phyloP scores from a whole-genome alignment of 768 basidiomycete genomes.

The Naganishia onofrii region DNA sequence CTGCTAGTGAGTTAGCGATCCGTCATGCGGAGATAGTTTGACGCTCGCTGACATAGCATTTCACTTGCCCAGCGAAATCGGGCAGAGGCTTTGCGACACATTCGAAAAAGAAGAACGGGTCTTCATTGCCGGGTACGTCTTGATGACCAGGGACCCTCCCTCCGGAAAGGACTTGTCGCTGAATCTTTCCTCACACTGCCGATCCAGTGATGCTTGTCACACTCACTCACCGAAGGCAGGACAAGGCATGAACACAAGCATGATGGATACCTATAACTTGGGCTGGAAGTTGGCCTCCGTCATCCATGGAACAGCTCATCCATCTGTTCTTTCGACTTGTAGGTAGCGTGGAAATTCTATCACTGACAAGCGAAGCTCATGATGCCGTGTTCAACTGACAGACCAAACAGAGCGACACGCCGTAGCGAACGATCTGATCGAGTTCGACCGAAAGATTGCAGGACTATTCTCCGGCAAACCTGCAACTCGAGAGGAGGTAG shows the following conservation, averaged over 20 bases:
- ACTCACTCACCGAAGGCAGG: constrained; percentile 37
- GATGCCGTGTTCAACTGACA: not conserved
- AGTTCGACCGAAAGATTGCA: constrained; percentile 67
- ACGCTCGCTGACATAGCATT: not conserved
- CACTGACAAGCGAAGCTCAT: not conserved
- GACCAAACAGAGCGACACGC: constrained; percentile 60
- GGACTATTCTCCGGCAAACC: constrained; percentile 69
- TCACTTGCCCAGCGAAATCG: constrained; percentile 31
- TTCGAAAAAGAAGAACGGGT: constrained; percentile 34
- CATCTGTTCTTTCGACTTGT: constrained; percentile 38
- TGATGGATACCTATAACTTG: constrained; percentile 69
- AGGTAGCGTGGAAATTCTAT: not conserved
- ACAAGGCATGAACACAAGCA: constrained; percentile 38
- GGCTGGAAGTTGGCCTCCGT: constrained; percentile 66
- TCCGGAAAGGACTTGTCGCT: not conserved
- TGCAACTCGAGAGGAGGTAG: constrained; percentile 44
- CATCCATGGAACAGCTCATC: constrained; percentile 59
- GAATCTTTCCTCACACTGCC: not conserved
- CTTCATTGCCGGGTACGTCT: constrained; percentile 37
- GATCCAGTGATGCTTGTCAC: constrained; percentile 35
- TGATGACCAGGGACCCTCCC: not conserved
- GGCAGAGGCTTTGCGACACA: constrained; percentile 32
- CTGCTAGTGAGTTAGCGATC: constrained; percentile 28
- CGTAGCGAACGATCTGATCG: constrained; percentile 66
- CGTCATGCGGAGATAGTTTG: too few relatives aligned